These are phyloP conservation scores for Epicoccum nigrum DNA, from an alignment of 2,329 filamentous ascomycete genomes.

Conservation along the genomic window DNA sequence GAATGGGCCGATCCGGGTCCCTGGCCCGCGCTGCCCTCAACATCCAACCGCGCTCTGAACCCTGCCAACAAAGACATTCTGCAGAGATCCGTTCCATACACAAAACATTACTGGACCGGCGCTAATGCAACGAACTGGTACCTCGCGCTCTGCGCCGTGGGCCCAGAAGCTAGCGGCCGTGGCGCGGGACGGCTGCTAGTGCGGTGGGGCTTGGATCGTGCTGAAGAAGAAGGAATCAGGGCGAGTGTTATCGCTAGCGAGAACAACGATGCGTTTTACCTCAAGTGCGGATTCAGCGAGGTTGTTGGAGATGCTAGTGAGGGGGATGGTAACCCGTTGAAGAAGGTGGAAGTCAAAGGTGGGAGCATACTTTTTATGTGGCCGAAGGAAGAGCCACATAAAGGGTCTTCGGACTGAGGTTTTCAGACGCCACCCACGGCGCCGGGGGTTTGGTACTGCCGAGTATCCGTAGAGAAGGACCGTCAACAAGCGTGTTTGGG, in stretches of 20 bases:
- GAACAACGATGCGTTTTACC: constrained; percentile 52
- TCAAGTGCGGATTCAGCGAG: constrained; percentile 44
- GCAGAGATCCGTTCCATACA: constrained; percentile 17
- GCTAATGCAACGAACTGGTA: constrained; percentile 47
- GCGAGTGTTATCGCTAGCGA: constrained; percentile 50
- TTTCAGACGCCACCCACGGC: no score
- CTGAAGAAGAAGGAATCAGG: constrained; percentile 46
- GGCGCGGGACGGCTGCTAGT: constrained; percentile 50
- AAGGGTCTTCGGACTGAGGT: no score
- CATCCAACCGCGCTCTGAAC: constrained; percentile 30
- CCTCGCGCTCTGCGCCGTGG: constrained; percentile 47
- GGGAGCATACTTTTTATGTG: constrained; percentile 43
- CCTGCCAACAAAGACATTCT: constrained; percentile 24
- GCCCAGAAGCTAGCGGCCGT: constrained; percentile 49
- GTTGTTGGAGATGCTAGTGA: constrained; percentile 40
- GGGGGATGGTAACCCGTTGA: constrained; percentile 42
- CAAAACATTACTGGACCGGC: constrained; percentile 28
- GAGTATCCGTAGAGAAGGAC: no score
- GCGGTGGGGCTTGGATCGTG: constrained; percentile 50
- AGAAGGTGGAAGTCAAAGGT: constrained; percentile 29
- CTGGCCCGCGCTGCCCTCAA: constrained; percentile 14
- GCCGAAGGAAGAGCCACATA: neutral
- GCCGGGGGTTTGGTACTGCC: no score
- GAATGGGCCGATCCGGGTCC: constrained; percentile 5
- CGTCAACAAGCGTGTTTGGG: no score